A percentile compares a stretch with the other conserved stretches of the same genome.
Conservation (phyloP, 106 monocot genomes). For the Posidonia australis region DNA sequence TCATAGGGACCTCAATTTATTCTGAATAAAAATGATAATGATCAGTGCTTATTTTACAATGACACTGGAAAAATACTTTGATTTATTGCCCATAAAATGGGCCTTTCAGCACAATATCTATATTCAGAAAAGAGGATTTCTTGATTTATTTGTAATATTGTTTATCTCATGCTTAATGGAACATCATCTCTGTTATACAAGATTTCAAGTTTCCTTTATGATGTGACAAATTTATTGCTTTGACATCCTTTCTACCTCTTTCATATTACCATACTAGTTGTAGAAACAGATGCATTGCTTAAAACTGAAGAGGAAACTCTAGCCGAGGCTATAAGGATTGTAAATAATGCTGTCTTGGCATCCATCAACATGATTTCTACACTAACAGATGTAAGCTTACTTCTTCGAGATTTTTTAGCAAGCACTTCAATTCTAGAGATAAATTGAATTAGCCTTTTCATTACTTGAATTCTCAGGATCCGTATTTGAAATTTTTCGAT, state of each 20-base stretch:
- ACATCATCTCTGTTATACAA: neutral
- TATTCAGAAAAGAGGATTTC: too few relatives aligned
- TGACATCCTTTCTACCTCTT: neutral
- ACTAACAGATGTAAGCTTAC: conserved; percentile 54
- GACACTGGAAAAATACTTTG: too few relatives aligned
- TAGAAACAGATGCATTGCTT: conserved; percentile 75
- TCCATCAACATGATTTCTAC: conserved; percentile 52
- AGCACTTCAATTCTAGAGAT: neutral
- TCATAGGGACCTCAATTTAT: too few relatives aligned
- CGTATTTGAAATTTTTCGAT: conserved; percentile 30
- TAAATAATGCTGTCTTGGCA: conserved; percentile 72
- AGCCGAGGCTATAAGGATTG: conserved; percentile 78
- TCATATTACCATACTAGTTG: conserved; percentile 24
- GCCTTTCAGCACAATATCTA: too few relatives aligned
- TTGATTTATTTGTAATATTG: too few relatives aligned
- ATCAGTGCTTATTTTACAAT: too few relatives aligned
- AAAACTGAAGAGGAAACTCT: conserved; percentile 67
- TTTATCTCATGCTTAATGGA: neutral
- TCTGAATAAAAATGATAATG: too few relatives aligned
- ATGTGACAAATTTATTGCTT: neutral
- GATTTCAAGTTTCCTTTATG: neutral
- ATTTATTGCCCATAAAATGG: too few relatives aligned
- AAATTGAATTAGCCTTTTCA: neutral
- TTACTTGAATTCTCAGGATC: conserved; percentile 35
- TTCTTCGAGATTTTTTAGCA: conserved; percentile 1